These are phyloP conservation scores for Kondoa malvinella DNA, from an alignment of 768 basidiomycete species.

Conservation along the genomic window DNA sequence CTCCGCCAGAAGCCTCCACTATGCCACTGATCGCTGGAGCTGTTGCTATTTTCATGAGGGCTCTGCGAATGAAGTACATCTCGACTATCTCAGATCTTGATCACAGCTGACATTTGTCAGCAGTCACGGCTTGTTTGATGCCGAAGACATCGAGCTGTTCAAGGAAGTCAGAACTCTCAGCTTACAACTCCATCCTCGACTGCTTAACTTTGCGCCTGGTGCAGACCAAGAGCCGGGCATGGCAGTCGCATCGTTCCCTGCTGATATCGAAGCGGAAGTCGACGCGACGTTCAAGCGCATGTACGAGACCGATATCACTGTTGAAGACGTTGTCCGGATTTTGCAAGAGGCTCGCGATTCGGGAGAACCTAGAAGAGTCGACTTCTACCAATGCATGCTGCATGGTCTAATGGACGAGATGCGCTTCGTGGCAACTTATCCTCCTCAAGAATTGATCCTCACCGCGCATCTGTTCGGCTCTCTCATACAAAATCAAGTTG, in stretches of 20 bases:
- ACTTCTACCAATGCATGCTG: slow-evolving; percentile 98
- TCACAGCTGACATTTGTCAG: background rate
- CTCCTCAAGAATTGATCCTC: slow-evolving; percentile 80
- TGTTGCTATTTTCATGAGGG: slow-evolving; percentile 78
- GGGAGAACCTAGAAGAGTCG: slow-evolving; percentile 65
- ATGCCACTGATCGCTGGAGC: slow-evolving; percentile 75
- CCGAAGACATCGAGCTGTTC: slow-evolving; percentile 66
- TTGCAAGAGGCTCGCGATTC: slow-evolving; percentile 74
- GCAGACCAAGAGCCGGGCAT: slow-evolving; percentile 81
- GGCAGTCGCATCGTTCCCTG: slow-evolving; percentile 65
- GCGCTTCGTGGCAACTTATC: slow-evolving; percentile 96
- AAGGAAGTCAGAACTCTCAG: slow-evolving; percentile 82
- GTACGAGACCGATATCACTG: slow-evolving; percentile 86
- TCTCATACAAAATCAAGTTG: slow-evolving; percentile 77
- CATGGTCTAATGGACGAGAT: slow-evolving; percentile 99
- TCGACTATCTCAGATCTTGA: background rate
- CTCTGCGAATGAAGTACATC: slow-evolving; percentile 40
- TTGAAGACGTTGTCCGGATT: slow-evolving; percentile 81
- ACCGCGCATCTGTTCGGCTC: slow-evolving; percentile 93
- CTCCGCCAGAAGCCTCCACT: slow-evolving; percentile 59
- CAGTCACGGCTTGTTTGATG: slow-evolving; percentile 56
- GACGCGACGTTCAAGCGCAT: slow-evolving; percentile 93
- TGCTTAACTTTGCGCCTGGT: slow-evolving; percentile 80
- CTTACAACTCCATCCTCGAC: slow-evolving; percentile 82
- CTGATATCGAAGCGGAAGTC: slow-evolving; percentile 81